phyloP scores from a whole-genome alignment of 192 early-diverging fungal species.

The Glomus cerebriforme region DNA sequence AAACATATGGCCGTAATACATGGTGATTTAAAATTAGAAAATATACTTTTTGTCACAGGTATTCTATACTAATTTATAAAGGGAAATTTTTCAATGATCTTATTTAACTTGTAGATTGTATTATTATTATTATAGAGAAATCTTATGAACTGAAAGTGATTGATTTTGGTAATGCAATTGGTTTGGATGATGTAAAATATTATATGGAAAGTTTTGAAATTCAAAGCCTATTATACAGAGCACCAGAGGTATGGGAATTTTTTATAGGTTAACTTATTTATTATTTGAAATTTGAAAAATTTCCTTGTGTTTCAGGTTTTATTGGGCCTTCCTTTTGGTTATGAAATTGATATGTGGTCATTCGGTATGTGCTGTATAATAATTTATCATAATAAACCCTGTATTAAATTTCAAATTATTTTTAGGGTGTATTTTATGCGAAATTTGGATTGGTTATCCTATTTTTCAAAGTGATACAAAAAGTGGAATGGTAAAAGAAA shows the following conservation, averaged over 20 bases:
- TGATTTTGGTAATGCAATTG: constrained; percentile 25
- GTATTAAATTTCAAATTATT: not conserved
- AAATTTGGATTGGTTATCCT: constrained; percentile 22
- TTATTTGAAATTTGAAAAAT: not conserved
- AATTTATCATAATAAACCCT: not conserved
- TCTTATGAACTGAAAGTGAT: not conserved
- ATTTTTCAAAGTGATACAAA: constrained; percentile 13
- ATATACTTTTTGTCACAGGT: constrained; percentile 8
- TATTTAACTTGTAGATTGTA: not conserved
- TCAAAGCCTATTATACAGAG: constrained; percentile 19
- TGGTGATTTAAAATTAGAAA: constrained; percentile 18
- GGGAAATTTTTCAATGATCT: not conserved
- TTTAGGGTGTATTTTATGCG: constrained; percentile 19
- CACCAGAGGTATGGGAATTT: constrained; percentile 3
- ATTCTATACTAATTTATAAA: not conserved
- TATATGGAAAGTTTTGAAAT: constrained; percentile 15
- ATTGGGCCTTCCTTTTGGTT: constrained; percentile 15
- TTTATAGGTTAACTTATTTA: not conserved
- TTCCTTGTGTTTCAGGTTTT: not conserved
- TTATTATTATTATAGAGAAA: not conserved
- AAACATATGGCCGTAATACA: constrained; percentile 10
- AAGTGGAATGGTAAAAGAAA: constrained; percentile 5
- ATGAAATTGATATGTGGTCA: constrained; percentile 24
- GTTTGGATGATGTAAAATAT: not conserved
- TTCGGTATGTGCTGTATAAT: constrained; percentile 12